A percentile compares a stretch with the other conserved stretches of the same genome.
Evolutionary conservation across 768 basidiomycete species (phyloP).

Genomic region (Mycena rosella): DNA sequence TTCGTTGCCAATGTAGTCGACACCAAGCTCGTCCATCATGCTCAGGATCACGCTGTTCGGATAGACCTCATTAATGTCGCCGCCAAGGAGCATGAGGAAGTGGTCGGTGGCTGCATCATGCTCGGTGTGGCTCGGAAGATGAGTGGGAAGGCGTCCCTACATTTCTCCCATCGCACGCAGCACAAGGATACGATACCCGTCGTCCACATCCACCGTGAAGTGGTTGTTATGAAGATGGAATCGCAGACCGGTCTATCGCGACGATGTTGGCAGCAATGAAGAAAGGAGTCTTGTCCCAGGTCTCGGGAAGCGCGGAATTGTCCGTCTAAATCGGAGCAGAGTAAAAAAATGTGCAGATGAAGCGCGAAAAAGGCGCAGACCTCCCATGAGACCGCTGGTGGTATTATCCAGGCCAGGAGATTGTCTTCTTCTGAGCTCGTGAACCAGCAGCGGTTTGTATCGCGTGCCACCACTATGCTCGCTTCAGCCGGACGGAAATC

Average conservation of each 20-base stretch:
- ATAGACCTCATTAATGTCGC: conserved; percentile 20
- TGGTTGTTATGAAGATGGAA: conserved; percentile 23
- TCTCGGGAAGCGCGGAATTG: too few species aligned
- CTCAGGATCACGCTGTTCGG: not conserved
- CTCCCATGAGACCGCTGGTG: too few species aligned
- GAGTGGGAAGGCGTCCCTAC: conserved; percentile 14
- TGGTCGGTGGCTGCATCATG: not conserved
- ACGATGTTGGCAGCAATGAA: conserved; percentile 19
- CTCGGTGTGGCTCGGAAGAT: not conserved
- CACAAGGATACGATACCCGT: conserved; percentile 21
- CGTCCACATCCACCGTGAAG: conserved; percentile 22
- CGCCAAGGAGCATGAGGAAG: conserved; percentile 29
- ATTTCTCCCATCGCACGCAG: conserved; percentile 11
- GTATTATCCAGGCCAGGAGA: too few species aligned
- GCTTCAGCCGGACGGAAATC: too few species aligned
- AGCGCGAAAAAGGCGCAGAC: too few species aligned
- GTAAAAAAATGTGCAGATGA: too few species aligned
- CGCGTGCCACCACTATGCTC: too few species aligned
- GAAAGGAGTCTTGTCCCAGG: too few species aligned
- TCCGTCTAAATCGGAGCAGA: too few species aligned
- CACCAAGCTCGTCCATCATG: conserved; percentile 12
- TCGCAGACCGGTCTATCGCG: not conserved
- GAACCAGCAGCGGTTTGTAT: too few species aligned
- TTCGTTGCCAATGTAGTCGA: not conserved
- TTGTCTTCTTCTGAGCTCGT: too few species aligned